A percentile compares a stretch with the other conserved stretches of the same genome.
phyloP scores from a whole-genome alignment of 2,329 filamentous ascomycete genomes.

The Lasiodiplodia theobromae region DNA sequence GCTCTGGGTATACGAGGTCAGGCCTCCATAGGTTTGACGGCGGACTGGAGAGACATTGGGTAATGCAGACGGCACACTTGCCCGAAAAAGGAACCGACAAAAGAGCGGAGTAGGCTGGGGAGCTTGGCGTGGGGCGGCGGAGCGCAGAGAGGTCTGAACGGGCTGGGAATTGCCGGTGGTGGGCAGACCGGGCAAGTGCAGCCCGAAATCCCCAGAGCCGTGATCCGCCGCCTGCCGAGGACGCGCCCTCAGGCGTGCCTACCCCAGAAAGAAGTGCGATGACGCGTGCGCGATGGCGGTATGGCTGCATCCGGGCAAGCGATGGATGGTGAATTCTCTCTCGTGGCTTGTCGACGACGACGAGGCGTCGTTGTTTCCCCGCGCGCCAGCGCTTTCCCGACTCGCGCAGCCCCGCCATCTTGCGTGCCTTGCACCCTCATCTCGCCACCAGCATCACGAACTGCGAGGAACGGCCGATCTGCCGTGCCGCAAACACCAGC shows the following conservation, averaged over 20 bases:
- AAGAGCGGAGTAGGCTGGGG: constrained; percentile 9
- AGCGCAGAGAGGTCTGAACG: not conserved
- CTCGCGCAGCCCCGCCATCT: constrained; percentile 8
- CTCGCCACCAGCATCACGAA: not conserved
- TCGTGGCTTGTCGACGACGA: not conserved
- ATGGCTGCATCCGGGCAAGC: not conserved
- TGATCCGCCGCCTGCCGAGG: not conserved
- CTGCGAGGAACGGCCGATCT: constrained; percentile 13
- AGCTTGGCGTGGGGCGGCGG: constrained; percentile 16
- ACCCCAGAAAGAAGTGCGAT: not conserved
- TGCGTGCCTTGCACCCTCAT: not conserved
- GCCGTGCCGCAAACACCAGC: constrained; percentile 1
- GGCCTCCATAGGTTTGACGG: not conserved
- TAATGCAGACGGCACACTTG: not conserved
- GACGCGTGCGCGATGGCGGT: not conserved
- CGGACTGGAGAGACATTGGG: not conserved
- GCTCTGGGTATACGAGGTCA: not conserved
- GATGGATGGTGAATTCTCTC: not conserved
- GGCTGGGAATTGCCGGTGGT: not conserved
- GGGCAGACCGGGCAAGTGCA: not conserved
- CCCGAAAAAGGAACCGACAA: not conserved
- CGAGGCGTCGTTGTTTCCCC: not conserved
- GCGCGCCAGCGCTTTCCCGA: constrained; percentile 6
- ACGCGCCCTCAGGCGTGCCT: not conserved
- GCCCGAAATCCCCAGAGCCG: not conserved